Evolutionary conservation across 345 rosid genomes (phyloP).

Genomic region (Moringa oleifera): DNA sequence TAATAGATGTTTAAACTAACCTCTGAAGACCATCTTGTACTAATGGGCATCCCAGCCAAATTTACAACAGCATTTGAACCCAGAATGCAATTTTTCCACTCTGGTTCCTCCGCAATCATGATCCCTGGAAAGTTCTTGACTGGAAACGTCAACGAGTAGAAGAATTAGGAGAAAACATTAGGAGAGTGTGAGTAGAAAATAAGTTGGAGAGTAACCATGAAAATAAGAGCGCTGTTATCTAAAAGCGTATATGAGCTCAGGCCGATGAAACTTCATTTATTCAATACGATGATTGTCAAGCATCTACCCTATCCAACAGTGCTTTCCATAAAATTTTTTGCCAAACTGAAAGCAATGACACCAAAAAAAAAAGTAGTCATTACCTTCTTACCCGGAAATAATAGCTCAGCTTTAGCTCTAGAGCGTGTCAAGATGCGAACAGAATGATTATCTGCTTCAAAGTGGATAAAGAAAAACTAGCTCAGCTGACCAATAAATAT

Average conservation of each 20-base stretch:
- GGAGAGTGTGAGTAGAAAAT: neutral
- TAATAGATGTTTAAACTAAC: conserved; percentile 32
- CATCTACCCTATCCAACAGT: neutral
- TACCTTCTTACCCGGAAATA: conserved; percentile 99
- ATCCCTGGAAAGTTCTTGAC: conserved; percentile 69
- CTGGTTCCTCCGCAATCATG: conserved; percentile 63
- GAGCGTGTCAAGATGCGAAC: conserved; percentile 84
- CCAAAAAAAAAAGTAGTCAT: conserved; percentile 22
- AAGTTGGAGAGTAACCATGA: neutral
- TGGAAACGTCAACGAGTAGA: conserved; percentile 20
- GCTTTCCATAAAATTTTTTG: neutral
- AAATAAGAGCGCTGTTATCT: neutral
- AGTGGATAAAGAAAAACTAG: neutral
- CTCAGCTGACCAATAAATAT: neutral
- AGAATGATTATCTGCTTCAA: conserved; percentile 56
- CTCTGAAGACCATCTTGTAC: conserved; percentile 94
- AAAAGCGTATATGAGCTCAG: neutral
- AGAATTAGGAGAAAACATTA: conserved; percentile 1
- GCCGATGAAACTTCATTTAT: neutral
- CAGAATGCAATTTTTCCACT: conserved; percentile 67
- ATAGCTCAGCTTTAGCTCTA: conserved; percentile 68
- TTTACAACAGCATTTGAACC: conserved; percentile 87
- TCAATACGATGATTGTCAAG: neutral
- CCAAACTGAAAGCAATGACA: neutral
- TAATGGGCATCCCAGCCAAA: conserved; percentile 86